phyloP scores from a whole-genome alignment of 2,329 filamentous ascomycete species.

The Pezicula neosporulosa region DNA sequence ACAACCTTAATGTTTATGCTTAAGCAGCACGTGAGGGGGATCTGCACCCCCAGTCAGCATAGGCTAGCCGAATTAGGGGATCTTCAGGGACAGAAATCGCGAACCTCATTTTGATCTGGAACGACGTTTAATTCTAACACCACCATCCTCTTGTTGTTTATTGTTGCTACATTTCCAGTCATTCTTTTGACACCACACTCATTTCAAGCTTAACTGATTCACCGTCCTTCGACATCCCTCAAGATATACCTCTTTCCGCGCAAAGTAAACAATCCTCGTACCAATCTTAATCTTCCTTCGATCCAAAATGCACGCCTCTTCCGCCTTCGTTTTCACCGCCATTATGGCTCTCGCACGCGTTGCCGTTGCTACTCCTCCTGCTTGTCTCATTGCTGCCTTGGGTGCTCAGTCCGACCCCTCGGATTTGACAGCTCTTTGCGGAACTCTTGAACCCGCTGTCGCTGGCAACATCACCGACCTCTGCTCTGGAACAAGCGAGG shows the following conservation, averaged over 20 bases:
- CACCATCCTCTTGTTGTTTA: neutral
- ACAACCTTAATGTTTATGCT: no score
- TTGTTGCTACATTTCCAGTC: constrained; percentile 8
- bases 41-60: no score
- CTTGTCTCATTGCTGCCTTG: constrained; percentile 23
- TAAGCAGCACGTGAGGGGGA: no score
- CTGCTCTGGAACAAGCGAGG: constrained; percentile 10
- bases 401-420: constrained; percentile 17
- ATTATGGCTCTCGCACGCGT: constrained; percentile 14
- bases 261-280: neutral
- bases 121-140: neutral
- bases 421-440: constrained; percentile 17
- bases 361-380: constrained; percentile 20
- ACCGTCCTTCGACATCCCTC: constrained; percentile 14
- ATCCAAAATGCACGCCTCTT: constrained; percentile 19
- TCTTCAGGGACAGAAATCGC: neutral
- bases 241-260: constrained; percentile 1
- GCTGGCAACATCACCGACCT: constrained; percentile 12
- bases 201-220: constrained; percentile 4
- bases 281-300: constrained; percentile 6
- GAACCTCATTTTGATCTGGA: neutral
- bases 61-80: neutral
- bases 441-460: constrained; percentile 6
- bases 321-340: constrained; percentile 17
- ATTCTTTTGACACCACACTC: constrained; percentile 15